A percentile compares a stretch with the other conserved stretches of the same genome.
These are phyloP conservation scores for Alternaria sp. DNA, from an alignment of 2,329 filamentous ascomycete species.

Conservation along the genomic window DNA sequence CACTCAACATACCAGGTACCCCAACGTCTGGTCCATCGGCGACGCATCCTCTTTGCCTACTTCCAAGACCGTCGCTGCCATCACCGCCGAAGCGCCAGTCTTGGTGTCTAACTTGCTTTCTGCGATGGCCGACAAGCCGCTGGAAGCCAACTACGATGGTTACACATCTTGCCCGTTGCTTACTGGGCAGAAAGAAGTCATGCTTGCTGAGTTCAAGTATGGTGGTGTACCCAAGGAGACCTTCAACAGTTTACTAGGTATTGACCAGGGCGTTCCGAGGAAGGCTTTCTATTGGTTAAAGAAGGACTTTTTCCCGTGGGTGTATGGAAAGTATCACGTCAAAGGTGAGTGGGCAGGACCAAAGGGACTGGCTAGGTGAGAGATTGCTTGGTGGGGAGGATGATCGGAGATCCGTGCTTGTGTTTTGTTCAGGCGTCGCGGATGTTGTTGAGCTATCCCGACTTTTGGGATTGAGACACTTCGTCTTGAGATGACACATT, in stretches of 20 bases:
- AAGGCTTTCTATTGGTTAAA: constrained; percentile 69
- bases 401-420: too few species aligned
- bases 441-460: not conserved
- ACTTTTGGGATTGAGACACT: not conserved
- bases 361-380: constrained; percentile 56
- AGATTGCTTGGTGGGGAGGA: not conserved
- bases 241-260: constrained; percentile 61
- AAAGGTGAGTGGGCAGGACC: constrained; percentile 70
- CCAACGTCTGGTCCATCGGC: constrained; percentile 51
- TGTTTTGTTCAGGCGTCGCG: not conserved
- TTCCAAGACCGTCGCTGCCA: constrained; percentile 52
- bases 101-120: constrained; percentile 48
- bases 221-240: constrained; percentile 70
- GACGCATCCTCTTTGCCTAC: constrained; percentile 51
- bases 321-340: constrained; percentile 67
- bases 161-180: constrained; percentile 52
- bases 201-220: constrained; percentile 72
- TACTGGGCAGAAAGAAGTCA: constrained; percentile 66
- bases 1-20: constrained; percentile 49
- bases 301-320: constrained; percentile 74
- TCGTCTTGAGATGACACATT: not conserved
- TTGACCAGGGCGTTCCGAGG: constrained; percentile 66
- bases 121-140: constrained; percentile 36
- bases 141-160: constrained; percentile 44
- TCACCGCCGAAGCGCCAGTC: constrained; percentile 49